These are phyloP conservation scores for Penicillium concentricum DNA, from an alignment of 2,329 filamentous ascomycete genomes.

Conservation along the genomic window DNA sequence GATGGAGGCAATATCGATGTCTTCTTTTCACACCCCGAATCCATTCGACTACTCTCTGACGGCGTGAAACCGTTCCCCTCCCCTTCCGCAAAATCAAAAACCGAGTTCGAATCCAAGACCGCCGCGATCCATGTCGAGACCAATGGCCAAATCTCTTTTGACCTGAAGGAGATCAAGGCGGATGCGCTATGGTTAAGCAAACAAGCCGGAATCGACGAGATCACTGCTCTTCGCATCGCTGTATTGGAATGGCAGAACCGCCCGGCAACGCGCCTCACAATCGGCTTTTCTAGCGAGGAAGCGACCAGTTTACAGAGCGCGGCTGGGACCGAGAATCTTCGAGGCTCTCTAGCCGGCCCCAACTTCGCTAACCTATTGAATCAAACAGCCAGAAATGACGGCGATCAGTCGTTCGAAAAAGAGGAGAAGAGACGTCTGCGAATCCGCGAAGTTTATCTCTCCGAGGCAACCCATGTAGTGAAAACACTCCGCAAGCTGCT, in stretches of 20 bases:
- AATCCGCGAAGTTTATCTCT: constrained; percentile 69
- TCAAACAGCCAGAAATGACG: constrained; percentile 26
- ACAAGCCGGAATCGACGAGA: constrained; percentile 73
- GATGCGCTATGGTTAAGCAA: constrained; percentile 85
- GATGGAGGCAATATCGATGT: constrained; percentile 59
- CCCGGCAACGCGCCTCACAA: constrained; percentile 68
- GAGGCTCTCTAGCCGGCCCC: constrained; percentile 52
- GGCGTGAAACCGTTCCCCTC: constrained; percentile 67
- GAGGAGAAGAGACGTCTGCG: constrained; percentile 62
- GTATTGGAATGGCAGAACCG: constrained; percentile 82
- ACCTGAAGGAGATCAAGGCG: constrained; percentile 76
- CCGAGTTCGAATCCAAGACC: constrained; percentile 77
- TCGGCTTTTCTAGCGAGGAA: constrained; percentile 75
- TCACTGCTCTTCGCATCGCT: constrained; percentile 75
- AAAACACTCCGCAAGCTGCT: constrained; percentile 59
- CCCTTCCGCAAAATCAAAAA: constrained; percentile 63
- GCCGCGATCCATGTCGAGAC: constrained; percentile 81
- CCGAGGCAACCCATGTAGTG: constrained; percentile 67
- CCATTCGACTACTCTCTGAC: constrained; percentile 65
- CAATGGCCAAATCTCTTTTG: constrained; percentile 63
- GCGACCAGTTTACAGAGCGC: constrained; percentile 72
- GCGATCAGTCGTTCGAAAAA: constrained; percentile 56
- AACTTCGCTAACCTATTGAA: constrained; percentile 37
- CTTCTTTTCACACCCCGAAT: constrained; percentile 71
- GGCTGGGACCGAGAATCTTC: constrained; percentile 63